Evolutionary conservation across 441 rosid species (phyloP), one percentile per base, ranked within the genome.

Genomic region (Gossypium schwendimanii): DNA sequence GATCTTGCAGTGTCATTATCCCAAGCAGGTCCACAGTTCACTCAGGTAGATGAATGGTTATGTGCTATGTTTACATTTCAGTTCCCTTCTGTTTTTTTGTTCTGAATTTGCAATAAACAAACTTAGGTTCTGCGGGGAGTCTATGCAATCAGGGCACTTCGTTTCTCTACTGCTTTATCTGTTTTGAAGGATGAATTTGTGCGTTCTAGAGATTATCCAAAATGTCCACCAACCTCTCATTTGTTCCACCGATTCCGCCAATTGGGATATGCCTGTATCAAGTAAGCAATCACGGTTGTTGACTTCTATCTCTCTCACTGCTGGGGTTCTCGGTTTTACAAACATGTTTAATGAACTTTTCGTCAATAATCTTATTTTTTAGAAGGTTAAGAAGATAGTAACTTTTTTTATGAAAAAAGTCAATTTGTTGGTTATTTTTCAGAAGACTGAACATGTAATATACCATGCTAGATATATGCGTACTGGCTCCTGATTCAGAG

Each of bases 171-270:
- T 49, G 96, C 99, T 75, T 82, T 96, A 81, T 89, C 97, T 17
- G 97, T 90, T 70, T 77, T 96, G 79, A 96, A 93, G 85, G 98
- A 91, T 72, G 99, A 96, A 76, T 91, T 96, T 80, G 78, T 89
- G 81, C 97, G 98, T 26, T 96, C 99, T 52, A 88, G 99, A 88
- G 97, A 96, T 87, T 91, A 96, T 81, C 99, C 99, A 74, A 93
- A 93, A 72, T 96, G 98, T 76, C 96, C 97, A 58, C 96, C 94
- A 78, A 90, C 98, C 58, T 91, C 99, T 63, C 94, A 81, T 76
- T 76, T 96, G 85, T 96, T 96, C 86, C 93, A 96, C 83, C 89
- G 89, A 76, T 93, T 93, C 81, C 89, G 96, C 71, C 97, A 93
- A 73, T 81, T 96, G 87, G 98, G 99, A 84, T 88, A 93, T 88